Conservation (phyloP, 2,329 filamentous ascomycete genomes). For the Fonsecaea pedrosoi region DNA sequence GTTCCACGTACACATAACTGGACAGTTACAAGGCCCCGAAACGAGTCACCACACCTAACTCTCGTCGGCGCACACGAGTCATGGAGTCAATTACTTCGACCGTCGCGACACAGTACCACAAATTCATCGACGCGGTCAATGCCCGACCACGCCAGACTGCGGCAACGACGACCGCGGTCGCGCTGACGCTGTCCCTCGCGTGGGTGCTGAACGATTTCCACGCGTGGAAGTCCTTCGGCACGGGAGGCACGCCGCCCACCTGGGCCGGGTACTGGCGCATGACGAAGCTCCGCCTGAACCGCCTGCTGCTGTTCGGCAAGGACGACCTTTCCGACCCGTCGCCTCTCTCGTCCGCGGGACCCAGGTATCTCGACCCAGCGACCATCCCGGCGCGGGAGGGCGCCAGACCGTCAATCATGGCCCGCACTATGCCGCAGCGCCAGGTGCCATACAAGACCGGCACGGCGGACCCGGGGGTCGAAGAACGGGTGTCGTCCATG, state of each 20-base stretch:
- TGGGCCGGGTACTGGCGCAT: constrained; percentile 38
- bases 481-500: constrained; percentile 22
- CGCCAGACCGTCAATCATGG: constrained; percentile 23
- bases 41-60: neutral
- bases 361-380: constrained; percentile 29
- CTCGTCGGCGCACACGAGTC: neutral
- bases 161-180: constrained; percentile 21
- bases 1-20: neutral
- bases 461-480: constrained; percentile 21
- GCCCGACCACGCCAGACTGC: constrained; percentile 25
- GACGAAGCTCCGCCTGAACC: constrained; percentile 34
- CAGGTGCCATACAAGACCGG: constrained; percentile 31
- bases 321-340: constrained; percentile 33
- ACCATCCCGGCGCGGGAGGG: constrained; percentile 23
- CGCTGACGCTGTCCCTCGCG: constrained; percentile 23
- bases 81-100: constrained; percentile 19
- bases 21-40: neutral
- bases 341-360: constrained; percentile 26
- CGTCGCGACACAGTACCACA: constrained; percentile 21
- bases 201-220: constrained; percentile 36
- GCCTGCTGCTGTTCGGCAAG: constrained; percentile 27
- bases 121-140: constrained; percentile 17
- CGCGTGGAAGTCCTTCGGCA: constrained; percentile 36
- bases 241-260: constrained; percentile 37
- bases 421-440: constrained; percentile 37